Evolutionary conservation across 768 basidiomycete genomes (phyloP), one percentile per base, ranked within the genome.

Genomic region (Suillus alpinus): DNA sequence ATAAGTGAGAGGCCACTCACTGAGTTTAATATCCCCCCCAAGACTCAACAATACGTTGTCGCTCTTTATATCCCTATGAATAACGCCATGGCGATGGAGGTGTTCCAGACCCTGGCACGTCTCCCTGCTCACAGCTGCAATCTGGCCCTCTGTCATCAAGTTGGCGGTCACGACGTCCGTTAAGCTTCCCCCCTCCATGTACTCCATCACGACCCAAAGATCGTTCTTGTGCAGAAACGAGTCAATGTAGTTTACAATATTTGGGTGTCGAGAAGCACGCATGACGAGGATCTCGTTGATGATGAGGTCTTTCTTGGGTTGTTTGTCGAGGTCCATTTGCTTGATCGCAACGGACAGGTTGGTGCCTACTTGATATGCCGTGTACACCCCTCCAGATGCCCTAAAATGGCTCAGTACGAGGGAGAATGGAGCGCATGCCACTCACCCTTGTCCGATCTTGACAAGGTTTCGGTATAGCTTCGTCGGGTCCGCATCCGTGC

Each of bases 241-340:
- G 73, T 99, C 97, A 70, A 98, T 98, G 77, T 94, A 99, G 74
- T 99, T 98, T 79, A 99, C 96, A 67, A 98, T 98, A 72, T 99
- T 99, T n/a, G 95, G 94, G 73, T 98, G 95, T 39, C 92, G 84
- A 18, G 92, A 92, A 26, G 94, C 88, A 26, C 95, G 92, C 97
- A 99, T 98, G 71, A 98, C 97, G 65, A 99, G 86, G 66, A 98
- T 98, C 76, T 99, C 97, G 76, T 99, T 98, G 80, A 99, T 98
- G 79, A 99, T 98, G 55, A 99, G 83, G 71, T 98, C 96, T 76
- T 98, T 98, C 83, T 98, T 98, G 44, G 97, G 97, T 70, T 98
- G 97, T 78, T 98, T 97, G 76, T 98, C 95, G 34, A 99, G 83
- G 80, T 99, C 97, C 97, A 98, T 99, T 76, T 98, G 96, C 76